Evolutionary conservation across 441 rosid species (phyloP).

Genomic region (Adansonia madagascariensis): DNA sequence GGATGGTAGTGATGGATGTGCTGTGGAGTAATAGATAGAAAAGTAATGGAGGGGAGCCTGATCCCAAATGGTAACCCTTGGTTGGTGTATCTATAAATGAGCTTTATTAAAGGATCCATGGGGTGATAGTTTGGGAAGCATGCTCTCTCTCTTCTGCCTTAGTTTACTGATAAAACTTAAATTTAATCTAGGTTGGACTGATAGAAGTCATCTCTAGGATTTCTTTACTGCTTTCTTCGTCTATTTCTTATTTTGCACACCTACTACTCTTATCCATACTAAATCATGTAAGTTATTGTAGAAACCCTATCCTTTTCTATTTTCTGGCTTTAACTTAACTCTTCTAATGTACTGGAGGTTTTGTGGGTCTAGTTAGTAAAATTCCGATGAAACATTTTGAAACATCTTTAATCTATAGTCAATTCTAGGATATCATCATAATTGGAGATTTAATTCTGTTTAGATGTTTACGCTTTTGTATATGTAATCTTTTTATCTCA

Average conservation of each 20-base stretch:
- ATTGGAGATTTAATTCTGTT: neutral
- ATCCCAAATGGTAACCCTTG: neutral
- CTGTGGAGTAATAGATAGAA: neutral
- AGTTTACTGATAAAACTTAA: neutral
- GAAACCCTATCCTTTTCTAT: neutral
- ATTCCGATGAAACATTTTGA: neutral
- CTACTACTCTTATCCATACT: neutral
- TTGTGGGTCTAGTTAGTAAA: neutral
- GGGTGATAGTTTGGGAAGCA: neutral
- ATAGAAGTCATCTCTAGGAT: neutral
- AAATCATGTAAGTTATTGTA: neutral
- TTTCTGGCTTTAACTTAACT: neutral
- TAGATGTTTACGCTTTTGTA: neutral
- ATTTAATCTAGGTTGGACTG: neutral
- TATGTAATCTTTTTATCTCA: neutral
- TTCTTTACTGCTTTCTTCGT: neutral
- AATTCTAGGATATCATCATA: neutral
- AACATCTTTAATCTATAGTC: neutral
- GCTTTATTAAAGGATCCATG: neutral
- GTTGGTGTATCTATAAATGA: neutral
- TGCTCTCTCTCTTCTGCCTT: neutral
- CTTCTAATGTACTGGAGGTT: neutral
- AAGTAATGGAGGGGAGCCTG: constrained; percentile 3
- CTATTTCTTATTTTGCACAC: neutral
- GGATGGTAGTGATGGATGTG: neutral